Percentiles rank a stretch among this genome's conserved stretches.
phyloP scores from a whole-genome alignment of 2,329 filamentous ascomycete species.

The Aspergillus ochraceoroseus region DNA sequence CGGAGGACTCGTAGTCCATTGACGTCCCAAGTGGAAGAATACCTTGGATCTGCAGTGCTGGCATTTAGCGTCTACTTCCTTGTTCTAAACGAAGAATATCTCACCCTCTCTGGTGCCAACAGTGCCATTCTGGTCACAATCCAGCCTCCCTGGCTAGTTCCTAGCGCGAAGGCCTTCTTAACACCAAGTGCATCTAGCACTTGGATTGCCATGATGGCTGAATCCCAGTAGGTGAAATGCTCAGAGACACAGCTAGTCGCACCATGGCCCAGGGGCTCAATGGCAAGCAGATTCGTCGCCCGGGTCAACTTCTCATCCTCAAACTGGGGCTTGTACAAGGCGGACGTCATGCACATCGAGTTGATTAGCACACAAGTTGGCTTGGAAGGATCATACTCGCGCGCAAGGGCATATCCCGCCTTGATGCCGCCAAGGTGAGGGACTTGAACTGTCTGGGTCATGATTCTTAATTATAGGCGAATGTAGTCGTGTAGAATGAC shows the following conservation, averaged over 20 bases:
- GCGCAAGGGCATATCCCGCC: slow-evolving; percentile 46
- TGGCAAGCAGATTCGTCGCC: slow-evolving; percentile 49
- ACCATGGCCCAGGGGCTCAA: slow-evolving; percentile 53
- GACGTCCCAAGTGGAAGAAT: slow-evolving; percentile 52
- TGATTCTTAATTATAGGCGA: no score
- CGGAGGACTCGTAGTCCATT: slow-evolving; percentile 47
- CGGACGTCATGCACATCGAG: slow-evolving; percentile 48
- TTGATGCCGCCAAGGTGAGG: slow-evolving; percentile 50
- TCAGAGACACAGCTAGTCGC: slow-evolving; percentile 43
- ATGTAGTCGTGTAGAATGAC: no score
- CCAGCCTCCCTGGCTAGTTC: slow-evolving; percentile 54
- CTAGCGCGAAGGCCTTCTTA: slow-evolving; percentile 45
- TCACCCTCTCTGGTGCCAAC: slow-evolving; percentile 47
- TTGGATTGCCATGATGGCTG: slow-evolving; percentile 51
- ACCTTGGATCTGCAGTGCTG: slow-evolving; percentile 46
- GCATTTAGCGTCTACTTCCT: no score
- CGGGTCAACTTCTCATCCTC: slow-evolving; percentile 33
- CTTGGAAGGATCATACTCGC: slow-evolving; percentile 45
- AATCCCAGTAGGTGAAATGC: slow-evolving; percentile 54
- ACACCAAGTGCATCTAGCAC: slow-evolving; percentile 50
- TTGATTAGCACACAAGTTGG: slow-evolving; percentile 52
- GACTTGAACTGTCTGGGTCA: slow-evolving; percentile 40
- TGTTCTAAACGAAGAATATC: slow-evolving; percentile 5
- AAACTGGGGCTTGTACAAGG: slow-evolving; percentile 44
- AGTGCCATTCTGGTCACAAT: slow-evolving; percentile 51